These are phyloP conservation scores for Monosporozyma unispora DNA, from an alignment of 805 yeast genomes.

Conservation along the genomic window DNA sequence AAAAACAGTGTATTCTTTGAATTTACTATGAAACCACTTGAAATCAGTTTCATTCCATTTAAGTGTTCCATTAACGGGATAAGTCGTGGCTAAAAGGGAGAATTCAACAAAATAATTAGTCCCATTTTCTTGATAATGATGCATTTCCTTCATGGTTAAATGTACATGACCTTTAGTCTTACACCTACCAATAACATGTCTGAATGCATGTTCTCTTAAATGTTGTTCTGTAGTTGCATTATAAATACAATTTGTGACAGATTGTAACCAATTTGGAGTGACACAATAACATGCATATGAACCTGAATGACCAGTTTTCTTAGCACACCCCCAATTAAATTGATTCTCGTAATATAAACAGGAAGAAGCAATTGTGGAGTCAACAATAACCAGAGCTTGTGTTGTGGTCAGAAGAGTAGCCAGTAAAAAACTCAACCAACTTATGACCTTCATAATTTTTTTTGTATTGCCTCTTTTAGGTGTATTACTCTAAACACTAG, in stretches of 20 bases:
- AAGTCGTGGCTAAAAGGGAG: constrained; percentile 15
- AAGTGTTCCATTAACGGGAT: constrained; percentile 28
- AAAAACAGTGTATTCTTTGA: constrained; percentile 32
- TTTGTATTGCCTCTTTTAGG: too few relatives aligned
- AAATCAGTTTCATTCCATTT: constrained; percentile 27
- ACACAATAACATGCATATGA: constrained; percentile 35
- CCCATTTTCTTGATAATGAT: constrained; percentile 31
- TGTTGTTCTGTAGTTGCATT: constrained; percentile 25
- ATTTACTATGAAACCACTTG: constrained; percentile 28
- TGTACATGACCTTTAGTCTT: constrained; percentile 12
- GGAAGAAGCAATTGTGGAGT: constrained; percentile 32
- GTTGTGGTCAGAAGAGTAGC: not conserved
- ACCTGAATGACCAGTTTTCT: constrained; percentile 28
- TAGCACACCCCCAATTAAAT: constrained; percentile 38
- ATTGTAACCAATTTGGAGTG: constrained; percentile 37
- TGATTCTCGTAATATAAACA: constrained; percentile 34
- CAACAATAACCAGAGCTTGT: constrained; percentile 22
- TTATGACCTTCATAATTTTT: not conserved
- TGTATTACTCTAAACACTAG: too few relatives aligned
- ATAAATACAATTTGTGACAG: constrained; percentile 36
- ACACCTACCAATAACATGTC: constrained; percentile 30
- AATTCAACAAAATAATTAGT: constrained; percentile 20
- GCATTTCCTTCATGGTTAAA: constrained; percentile 19
- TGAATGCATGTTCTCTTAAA: constrained; percentile 33
- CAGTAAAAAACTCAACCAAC: not conserved